These are phyloP conservation scores for Narthecium ossifragum DNA, from an alignment of 106 monocot species.

Conservation along the genomic window DNA sequence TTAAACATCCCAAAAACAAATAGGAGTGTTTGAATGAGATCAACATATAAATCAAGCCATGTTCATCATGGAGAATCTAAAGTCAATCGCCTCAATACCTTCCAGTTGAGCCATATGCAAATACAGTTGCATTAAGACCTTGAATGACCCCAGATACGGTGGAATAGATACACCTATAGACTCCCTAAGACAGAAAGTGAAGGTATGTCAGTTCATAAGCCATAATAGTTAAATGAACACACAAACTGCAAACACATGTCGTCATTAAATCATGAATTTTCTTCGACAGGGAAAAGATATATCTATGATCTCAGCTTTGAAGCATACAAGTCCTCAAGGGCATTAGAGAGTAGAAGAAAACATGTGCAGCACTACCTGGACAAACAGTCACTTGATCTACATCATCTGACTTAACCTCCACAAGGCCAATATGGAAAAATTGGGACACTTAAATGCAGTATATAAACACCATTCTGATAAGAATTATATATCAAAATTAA, in stretches of 20 bases:
- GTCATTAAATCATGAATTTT: neutral
- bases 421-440: neutral
- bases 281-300: too few species aligned
- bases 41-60: neutral
- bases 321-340: too few species aligned
- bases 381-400: too few species aligned
- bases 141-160: conserved; percentile 89
- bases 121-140: conserved; percentile 97
- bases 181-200: conserved; percentile 44
- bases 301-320: neutral
- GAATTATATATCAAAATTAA: neutral
- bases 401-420: too few species aligned
- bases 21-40: neutral
- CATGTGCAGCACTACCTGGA: too few species aligned
- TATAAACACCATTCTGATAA: neutral
- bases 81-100: conserved; percentile 38
- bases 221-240: neutral
- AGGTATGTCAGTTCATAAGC: neutral
- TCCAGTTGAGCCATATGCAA: conserved; percentile 99
- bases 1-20: conserved; percentile 4
- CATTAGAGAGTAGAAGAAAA: too few species aligned
- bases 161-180: conserved; percentile 77
- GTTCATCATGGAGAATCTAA: neutral
- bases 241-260: neutral
- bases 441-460: neutral